phyloP scores from a whole-genome alignment of 2,329 filamentous ascomycete species.

The Xylaria sp. region DNA sequence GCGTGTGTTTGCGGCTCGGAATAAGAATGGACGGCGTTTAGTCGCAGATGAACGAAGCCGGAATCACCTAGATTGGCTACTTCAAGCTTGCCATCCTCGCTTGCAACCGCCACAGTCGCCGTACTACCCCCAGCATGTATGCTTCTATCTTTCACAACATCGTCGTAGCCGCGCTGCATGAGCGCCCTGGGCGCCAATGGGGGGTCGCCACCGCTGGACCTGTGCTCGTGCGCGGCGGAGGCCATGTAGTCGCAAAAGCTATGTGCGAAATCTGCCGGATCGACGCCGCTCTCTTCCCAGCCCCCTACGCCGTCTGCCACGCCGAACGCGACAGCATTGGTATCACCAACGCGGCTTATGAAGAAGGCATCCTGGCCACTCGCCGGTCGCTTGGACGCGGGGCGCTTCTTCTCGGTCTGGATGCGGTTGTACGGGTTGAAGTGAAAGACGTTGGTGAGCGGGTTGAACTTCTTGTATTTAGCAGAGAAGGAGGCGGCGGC shows the following conservation, averaged over 20 bases:
- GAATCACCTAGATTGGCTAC: constrained; percentile 96
- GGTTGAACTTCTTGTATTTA: constrained; percentile 75
- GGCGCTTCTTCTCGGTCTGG: constrained; percentile 60
- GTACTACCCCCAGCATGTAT: constrained; percentile 90
- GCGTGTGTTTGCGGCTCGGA: constrained; percentile 92
- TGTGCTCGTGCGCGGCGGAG: constrained; percentile 71
- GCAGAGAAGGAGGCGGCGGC: constrained; percentile 79
- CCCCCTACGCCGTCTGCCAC: constrained; percentile 95
- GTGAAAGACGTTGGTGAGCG: constrained; percentile 74
- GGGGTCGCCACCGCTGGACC: constrained; percentile 44
- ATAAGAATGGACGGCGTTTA: constrained; percentile 84
- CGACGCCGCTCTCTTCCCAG: constrained; percentile 91
- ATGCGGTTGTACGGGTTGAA: constrained; percentile 74
- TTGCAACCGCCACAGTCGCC: constrained; percentile 84
- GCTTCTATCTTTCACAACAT: constrained; percentile 76
- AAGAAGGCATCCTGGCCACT: constrained; percentile 98
- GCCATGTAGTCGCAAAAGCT: constrained; percentile 95
- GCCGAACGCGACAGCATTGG: constrained; percentile 80
- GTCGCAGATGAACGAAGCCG: constrained; percentile 86
- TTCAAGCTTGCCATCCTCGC: constrained; percentile 78
- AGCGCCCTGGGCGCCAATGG: constrained; percentile 72
- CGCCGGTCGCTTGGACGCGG: constrained; percentile 72
- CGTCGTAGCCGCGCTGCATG: constrained; percentile 86
- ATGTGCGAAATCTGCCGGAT: constrained; percentile 95
- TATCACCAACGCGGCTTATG: constrained; percentile 79